Conservation (phyloP, 139 green algal species). For the Haematococcus sp. region DNA sequence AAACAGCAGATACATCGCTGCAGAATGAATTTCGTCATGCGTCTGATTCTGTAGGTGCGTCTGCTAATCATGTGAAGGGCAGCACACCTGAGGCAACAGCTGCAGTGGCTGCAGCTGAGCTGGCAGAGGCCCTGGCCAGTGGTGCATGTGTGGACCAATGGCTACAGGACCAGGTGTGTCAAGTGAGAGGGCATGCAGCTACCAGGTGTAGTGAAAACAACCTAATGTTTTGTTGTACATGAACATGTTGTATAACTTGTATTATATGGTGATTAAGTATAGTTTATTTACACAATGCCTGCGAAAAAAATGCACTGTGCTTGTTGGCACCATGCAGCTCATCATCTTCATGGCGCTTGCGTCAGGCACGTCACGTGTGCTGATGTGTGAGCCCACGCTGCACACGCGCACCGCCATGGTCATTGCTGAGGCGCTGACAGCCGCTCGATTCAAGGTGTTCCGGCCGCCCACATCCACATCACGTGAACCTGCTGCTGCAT, state of each 20-base stretch:
- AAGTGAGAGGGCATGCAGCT: no score
- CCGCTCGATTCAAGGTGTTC: constrained; percentile 56
- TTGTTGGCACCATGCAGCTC: constrained; percentile 87
- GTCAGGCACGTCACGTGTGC: constrained; percentile 53
- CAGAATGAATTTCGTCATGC: no score
- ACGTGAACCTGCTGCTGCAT: no score
- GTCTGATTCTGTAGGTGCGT: constrained; percentile 18
- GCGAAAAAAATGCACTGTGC: not conserved
- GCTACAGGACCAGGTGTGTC: constrained; percentile 11
- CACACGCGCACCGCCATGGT: constrained; percentile 81
- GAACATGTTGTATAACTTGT: no score
- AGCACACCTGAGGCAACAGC: constrained; percentile 45
- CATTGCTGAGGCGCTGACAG: constrained; percentile 43
- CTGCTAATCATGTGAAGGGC: constrained; percentile 35
- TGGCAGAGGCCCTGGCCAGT: constrained; percentile 48
- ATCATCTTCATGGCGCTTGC: constrained; percentile 85
- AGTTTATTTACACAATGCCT: no score
- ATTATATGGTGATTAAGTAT: no score
- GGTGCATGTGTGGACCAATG: constrained; percentile 54
- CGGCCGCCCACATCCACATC: no score
- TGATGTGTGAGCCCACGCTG: constrained; percentile 60
- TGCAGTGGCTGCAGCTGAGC: constrained; percentile 34
- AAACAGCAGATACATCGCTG: no score
- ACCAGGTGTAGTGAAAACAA: no score
- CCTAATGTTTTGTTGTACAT: no score